These are phyloP conservation scores for Globisporangium barbulae DNA, from an alignment of 352 stramenopile genomes.

Conservation along the genomic window DNA sequence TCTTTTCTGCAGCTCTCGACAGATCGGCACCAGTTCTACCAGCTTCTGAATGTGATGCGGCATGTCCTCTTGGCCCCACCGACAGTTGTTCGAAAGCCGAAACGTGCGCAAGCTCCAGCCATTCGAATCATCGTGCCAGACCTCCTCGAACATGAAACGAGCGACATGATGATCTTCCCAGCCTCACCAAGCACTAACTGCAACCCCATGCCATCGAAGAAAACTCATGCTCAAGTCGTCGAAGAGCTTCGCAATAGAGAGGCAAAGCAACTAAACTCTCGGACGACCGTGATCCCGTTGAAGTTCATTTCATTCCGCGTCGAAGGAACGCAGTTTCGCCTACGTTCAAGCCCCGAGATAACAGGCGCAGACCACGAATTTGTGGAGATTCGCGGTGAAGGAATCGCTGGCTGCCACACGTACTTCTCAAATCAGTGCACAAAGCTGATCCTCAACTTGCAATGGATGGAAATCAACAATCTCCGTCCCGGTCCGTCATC, in stretches of 20 bases:
- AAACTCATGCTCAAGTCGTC: constrained; percentile 53
- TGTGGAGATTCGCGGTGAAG: constrained; percentile 61
- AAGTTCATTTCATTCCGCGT: constrained; percentile 74
- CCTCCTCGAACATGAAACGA: constrained; percentile 20
- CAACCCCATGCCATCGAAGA: constrained; percentile 36
- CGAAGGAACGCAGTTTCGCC: constrained; percentile 46
- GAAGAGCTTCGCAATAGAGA: constrained; percentile 67
- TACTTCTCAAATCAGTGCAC: constrained; percentile 72
- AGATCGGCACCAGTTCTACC: constrained; percentile 80
- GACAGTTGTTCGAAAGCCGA: constrained; percentile 25
- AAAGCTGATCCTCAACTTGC: constrained; percentile 70
- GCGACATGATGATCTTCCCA: constrained; percentile 31
- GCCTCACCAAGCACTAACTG: constrained; percentile 19
- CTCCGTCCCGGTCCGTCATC: constrained; percentile 67
- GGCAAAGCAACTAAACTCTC: constrained; percentile 41
- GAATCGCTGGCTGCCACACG: constrained; percentile 57
- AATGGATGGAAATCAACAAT: constrained; percentile 85
- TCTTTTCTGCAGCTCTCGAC: constrained; percentile 71
- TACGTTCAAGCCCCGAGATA: constrained; percentile 60
- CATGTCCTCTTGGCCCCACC: constrained; percentile 75
- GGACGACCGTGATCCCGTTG: constrained; percentile 32
- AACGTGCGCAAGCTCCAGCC: constrained; percentile 10
- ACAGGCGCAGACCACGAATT: constrained; percentile 66
- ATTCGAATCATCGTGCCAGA: constrained; percentile 3
- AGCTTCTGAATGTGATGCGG: constrained; percentile 71